These are phyloP conservation scores for Xylaria longipes DNA, from an alignment of 495 filamentous ascomycete genomes.

Conservation along the genomic window DNA sequence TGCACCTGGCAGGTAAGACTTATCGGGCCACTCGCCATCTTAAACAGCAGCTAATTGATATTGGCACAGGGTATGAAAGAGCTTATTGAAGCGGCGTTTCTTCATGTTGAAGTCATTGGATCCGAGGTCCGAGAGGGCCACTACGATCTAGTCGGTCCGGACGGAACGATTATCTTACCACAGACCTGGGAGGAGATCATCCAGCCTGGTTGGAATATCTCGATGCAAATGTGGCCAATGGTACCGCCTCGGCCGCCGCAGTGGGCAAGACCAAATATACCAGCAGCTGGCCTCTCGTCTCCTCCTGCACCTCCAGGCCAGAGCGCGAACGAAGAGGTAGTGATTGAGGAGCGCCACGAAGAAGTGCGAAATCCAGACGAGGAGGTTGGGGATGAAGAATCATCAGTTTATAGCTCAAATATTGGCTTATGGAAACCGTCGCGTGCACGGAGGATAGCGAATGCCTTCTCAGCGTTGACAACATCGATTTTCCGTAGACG, in stretches of 20 bases:
- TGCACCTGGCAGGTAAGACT: slow-evolving; percentile 63
- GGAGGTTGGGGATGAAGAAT: neutral
- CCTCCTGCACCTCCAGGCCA: neutral
- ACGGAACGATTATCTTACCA: slow-evolving; percentile 56
- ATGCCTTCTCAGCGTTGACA: slow-evolving; percentile 14
- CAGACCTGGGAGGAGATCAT: slow-evolving; percentile 55
- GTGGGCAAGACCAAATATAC: neutral
- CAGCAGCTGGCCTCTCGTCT: neutral
- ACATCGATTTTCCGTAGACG: slow-evolving; percentile 10
- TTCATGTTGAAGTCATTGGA: slow-evolving; percentile 51
- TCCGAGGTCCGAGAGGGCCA: slow-evolving; percentile 51
- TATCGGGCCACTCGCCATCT: neutral
- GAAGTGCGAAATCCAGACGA: neutral
- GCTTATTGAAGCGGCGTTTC: slow-evolving; percentile 52
- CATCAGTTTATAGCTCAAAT: slow-evolving; percentile 11
- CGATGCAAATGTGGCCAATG: slow-evolving; percentile 92
- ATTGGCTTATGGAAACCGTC: slow-evolving; percentile 9
- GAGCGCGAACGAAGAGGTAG: neutral
- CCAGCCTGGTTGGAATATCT: slow-evolving; percentile 69
- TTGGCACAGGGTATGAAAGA: slow-evolving; percentile 59
- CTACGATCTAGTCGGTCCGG: slow-evolving; percentile 53
- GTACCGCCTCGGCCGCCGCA: slow-evolving; percentile 44
- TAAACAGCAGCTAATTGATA: neutral
- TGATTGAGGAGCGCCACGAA: neutral
- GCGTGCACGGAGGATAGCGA: slow-evolving; percentile 6